phyloP scores from a whole-genome alignment of 2,329 filamentous ascomycete species.

The Sclerotinia spermophila region DNA sequence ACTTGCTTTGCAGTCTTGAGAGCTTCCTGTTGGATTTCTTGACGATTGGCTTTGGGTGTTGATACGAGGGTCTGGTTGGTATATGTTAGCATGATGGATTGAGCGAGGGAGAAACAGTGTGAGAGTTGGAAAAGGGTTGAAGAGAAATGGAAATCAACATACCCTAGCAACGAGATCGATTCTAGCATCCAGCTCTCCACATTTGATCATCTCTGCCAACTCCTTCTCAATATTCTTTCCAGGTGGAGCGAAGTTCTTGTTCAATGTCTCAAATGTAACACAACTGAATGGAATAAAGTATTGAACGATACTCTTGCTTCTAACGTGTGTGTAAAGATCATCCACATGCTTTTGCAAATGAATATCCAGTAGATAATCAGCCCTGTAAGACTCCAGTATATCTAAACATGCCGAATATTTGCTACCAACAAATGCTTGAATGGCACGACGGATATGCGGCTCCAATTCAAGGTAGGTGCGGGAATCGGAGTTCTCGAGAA shows the following conservation, averaged over 20 bases:
- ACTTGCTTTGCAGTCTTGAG: slow-evolving; percentile 67
- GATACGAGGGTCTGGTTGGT: slow-evolving; percentile 63
- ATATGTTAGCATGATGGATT: slow-evolving; percentile 20
- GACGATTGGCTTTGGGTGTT: slow-evolving; percentile 62
- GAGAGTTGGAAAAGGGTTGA: not conserved
- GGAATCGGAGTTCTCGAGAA: slow-evolving; percentile 79
- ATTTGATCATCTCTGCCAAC: slow-evolving; percentile 72
- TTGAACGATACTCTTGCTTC: slow-evolving; percentile 88
- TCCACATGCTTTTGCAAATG: slow-evolving; percentile 74
- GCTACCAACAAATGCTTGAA: slow-evolving; percentile 83
- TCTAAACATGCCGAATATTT: slow-evolving; percentile 83
- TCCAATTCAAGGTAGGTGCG: slow-evolving; percentile 87
- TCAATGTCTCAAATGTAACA: slow-evolving; percentile 76
- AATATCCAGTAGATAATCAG: slow-evolving; percentile 87
- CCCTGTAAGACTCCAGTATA: slow-evolving; percentile 74
- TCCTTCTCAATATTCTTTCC: slow-evolving; percentile 67
- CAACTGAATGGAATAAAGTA: slow-evolving; percentile 89
- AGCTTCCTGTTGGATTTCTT: slow-evolving; percentile 65
- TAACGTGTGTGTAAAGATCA: slow-evolving; percentile 68
- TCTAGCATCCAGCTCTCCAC: slow-evolving; percentile 67
- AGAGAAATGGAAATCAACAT: slow-evolving; percentile 28
- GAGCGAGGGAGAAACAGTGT: not conserved
- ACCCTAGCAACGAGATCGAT: slow-evolving; percentile 80
- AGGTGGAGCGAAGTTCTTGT: slow-evolving; percentile 66
- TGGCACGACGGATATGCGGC: slow-evolving; percentile 87